Evolutionary conservation across 2,329 filamentous ascomycete genomes (phyloP).

Genomic region (Botryotinia globosa): DNA sequence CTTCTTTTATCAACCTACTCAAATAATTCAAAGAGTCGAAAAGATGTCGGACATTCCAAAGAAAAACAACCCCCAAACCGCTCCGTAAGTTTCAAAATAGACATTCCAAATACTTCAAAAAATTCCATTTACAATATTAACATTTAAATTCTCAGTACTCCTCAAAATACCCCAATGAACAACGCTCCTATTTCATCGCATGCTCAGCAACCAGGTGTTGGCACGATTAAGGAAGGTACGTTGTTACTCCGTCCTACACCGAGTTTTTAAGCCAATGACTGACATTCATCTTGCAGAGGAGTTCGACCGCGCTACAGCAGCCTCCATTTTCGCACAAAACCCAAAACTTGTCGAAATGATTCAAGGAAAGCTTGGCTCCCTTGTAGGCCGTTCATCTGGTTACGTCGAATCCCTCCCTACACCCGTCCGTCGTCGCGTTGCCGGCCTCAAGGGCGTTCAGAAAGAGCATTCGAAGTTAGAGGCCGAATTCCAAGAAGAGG

Average conservation of each 20-base stretch:
- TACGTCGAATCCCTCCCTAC: conserved; percentile 95
- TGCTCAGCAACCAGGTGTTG: conserved; percentile 89
- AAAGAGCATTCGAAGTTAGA: conserved; percentile 99
- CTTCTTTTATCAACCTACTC: conserved; percentile 3
- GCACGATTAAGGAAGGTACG: conserved; percentile 96
- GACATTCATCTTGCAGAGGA: conserved; percentile 62
- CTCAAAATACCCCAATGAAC: conserved; percentile 94
- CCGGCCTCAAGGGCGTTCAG: conserved; percentile 95
- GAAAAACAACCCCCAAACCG: conserved; percentile 57
- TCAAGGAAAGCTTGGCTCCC: conserved; percentile 88
- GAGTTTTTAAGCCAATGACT: conserved; percentile 31
- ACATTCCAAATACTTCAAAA: conserved; percentile 7
- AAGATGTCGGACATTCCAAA: conserved; percentile 63
- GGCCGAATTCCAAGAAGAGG: conserved; percentile 97
- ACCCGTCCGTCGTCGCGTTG: conserved; percentile 86
- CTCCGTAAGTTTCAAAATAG: conserved; percentile 54
- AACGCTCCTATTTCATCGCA: conserved; percentile 97
- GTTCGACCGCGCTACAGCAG: conserved; percentile 79
- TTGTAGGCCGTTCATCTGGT: conserved; percentile 92
- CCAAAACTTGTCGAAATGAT: conserved; percentile 95
- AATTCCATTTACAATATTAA: conserved; percentile 8
- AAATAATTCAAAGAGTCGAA: conserved; percentile 18
- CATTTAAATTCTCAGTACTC: conserved; percentile 63
- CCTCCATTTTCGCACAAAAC: conserved; percentile 93
- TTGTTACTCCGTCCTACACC: conserved; percentile 37